Base-by-base conservation (phyloP, 1,284 basidiomycete genomes). In the Moniliella sp. region DNA sequence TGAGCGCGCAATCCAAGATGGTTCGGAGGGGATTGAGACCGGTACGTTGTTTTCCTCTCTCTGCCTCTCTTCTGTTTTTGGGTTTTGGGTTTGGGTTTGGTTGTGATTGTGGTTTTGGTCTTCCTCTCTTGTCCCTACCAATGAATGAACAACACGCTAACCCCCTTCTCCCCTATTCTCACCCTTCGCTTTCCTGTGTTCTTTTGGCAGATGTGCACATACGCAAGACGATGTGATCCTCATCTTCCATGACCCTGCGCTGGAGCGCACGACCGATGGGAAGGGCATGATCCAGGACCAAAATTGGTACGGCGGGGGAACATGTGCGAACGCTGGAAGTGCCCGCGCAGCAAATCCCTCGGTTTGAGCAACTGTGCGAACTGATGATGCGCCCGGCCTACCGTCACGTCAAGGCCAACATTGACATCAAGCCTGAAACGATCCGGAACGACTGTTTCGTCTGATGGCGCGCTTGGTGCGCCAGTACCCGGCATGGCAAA, bases 191-290 rank as follows among this genome's bases (percentile, higher is more conserved):
- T n/a, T n/a, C n/a, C n/a, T n/a, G n/a, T n/a, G n/a, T n/a, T n/a
- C n/a, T n/a, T n/a, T n/a, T n/a, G n/a, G n/a, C 71, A 84, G 86
- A 94, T 70, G 83, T 94, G 45, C 88, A 94, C 63, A 77, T 93
- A 86, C 86, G 31, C 64, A 70, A 44, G 88, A 94, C 66, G 69
- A 75, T 50, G 73, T 82, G 30, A 77, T 94, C 30, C 64, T 94
- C 40, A 84, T 94, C 79, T 91, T 88, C 64, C 84, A 93, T 61
- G 86, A 94, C 62, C 78, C 81, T 9, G 72, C 53, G 30, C 31
- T 71, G 8, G 64, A 64, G 31, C 59, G 70, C 13, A 72, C 69
- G 12, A 72, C 70, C 19, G 57, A 69, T 44, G 68, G 69, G 13
- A 61, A 60, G 8, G 70, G 69, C 15, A 50, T 63, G 15, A 67